Evolutionary conservation across 768 basidiomycete species (phyloP), one percentile per base, ranked within the genome.

Genomic region (Mycena epipterygia): DNA sequence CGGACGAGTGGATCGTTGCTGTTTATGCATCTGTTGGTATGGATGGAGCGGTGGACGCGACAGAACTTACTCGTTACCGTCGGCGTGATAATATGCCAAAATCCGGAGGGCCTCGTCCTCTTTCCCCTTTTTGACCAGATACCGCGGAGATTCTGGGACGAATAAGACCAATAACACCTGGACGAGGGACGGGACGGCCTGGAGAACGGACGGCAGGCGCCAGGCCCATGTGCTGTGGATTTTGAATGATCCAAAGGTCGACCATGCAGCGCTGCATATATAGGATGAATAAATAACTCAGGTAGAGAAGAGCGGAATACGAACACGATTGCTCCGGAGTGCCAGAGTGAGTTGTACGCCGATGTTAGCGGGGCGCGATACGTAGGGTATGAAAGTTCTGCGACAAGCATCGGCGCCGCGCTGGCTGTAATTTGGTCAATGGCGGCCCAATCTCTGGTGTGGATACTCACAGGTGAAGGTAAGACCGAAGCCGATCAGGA

Each of bases 71-170:
- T 80, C 80, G 64, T 96, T 86, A 64, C 93, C 91, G 72, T 93
- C 90, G 39, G 93, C 93, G 75, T 97, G 95, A 78, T 95, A 95
- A 78, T 93, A 91, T 2, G 94, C 93, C 30, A 97, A 85, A 17
- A 86, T 86, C n/a, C 83, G 75, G 48, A 93, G 81, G 2, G 95
- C 96, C 76, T 93, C 83, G 1, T 83, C 87, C 17, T 93, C 88
- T 63, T 87, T 87, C n/a, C 94, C 94, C 79, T 93, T 93, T 80
- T 84, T 89, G 75, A 96, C 77, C 69, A 96, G 82, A 88, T 88
- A 97, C 84, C 95, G 90, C 56, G 96, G 96, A 0, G 92, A 93
- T 79, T 97, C 95, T 29, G 95, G 95, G 8, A 84, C 85, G 79
- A 93, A 90, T 78, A 85, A 89, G 71, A 96, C 82, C 42, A 96